A percentile compares a stretch with the other conserved stretches of the same genome.
Conservation (phyloP, 805 yeast genomes). For the Wickerhamia fluorescens region DNA sequence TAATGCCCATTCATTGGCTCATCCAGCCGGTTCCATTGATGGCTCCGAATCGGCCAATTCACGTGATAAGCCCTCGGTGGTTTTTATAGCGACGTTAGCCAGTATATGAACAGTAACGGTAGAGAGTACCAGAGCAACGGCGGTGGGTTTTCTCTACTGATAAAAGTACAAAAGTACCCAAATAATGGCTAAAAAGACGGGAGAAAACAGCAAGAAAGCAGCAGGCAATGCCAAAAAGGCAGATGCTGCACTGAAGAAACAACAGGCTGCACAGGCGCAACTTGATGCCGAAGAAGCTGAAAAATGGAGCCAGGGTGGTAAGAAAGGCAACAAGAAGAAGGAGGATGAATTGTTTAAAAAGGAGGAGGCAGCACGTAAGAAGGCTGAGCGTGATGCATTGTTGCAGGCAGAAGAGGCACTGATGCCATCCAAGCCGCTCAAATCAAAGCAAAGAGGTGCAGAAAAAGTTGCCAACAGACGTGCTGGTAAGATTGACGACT, state of each 20-base stretch:
- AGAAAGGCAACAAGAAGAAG: constrained; percentile 63
- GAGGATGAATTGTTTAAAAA: constrained; percentile 61
- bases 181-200: constrained; percentile 43
- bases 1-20: too few relatives aligned
- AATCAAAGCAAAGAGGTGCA: constrained; percentile 56
- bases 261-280: constrained; percentile 41
- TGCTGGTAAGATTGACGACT: constrained; percentile 61
- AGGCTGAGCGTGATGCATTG: constrained; percentile 73
- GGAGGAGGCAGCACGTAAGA: constrained; percentile 70
- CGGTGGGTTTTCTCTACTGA: too few relatives aligned
- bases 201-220: constrained; percentile 49
- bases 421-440: constrained; percentile 49
- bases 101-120: too few relatives aligned
- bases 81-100: too few relatives aligned
- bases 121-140: too few relatives aligned
- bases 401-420: constrained; percentile 59
- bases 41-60: too few relatives aligned
- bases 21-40: too few relatives aligned
- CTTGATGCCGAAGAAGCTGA: constrained; percentile 50
- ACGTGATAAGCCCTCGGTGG: too few relatives aligned
- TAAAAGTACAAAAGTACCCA: too few relatives aligned
- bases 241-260: constrained; percentile 53
- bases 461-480: constrained; percentile 57
- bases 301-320: constrained; percentile 67
- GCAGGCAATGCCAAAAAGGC: constrained; percentile 65